Evolutionary conservation across 75 land plant genomes (phyloP), one percentile per base, ranked within the genome.

Genomic region (Selaginella moellendorffii): DNA sequence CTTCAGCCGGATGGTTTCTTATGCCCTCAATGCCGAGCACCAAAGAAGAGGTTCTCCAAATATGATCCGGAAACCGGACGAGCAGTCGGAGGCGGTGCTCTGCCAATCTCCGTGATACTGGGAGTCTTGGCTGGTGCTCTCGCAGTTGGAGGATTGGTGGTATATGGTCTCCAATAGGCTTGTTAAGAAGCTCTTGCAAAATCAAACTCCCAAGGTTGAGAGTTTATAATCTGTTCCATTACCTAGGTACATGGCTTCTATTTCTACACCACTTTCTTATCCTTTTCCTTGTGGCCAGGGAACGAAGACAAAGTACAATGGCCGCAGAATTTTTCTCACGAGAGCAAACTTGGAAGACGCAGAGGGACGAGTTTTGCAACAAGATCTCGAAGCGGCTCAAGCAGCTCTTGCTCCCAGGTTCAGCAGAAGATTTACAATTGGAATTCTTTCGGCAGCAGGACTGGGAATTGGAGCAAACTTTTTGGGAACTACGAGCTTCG

Each of bases 11-110:
- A 88, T 17, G 30, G 30, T 0, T 93, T 80, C 54, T 69, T 29
- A n/a, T 93, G 98, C 69, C 96, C 98, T 23, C 98, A 93, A 80
- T 93, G 98, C 56, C 42, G 14, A 65, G 98, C 98, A 17, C 85
- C 96, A n/a, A 93, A 93, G 82, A 93, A 93, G 74, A 72, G 98
- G 46, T 93, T 93, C 74, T 89, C 98, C 20, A 29, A 71, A 54
- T 93, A 93, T 72, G 98, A 93, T 74, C 97, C 78, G 26, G 81
- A 75, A 24, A 88, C 82, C 1, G 98, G 98, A 26, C 83, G 70
- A 30, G 73, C 98, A 0, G 65, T 89, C 18, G 98, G 96, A 27
- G 96, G 96, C 0, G 78, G 74, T n/a, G 63, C 78, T 69, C 80
- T 84, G 25, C 98, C 98, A 1, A 66, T 93, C 36, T 80, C 90